Evolutionary conservation across 108 stramenopile genomes (phyloP).

Genomic region (Fragilaria crotonensis): DNA sequence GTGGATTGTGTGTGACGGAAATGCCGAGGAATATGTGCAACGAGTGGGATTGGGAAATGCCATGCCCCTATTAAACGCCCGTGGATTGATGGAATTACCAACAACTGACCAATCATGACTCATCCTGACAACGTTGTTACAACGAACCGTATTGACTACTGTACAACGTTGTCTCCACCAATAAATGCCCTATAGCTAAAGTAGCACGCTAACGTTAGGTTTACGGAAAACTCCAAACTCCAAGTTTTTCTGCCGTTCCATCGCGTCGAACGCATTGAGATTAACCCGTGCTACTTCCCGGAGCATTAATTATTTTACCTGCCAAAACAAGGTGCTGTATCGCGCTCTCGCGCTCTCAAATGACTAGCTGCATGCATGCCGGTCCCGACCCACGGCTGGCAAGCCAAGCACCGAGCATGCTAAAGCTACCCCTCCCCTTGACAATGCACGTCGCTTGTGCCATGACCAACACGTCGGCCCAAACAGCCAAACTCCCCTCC

Average conservation of each 20-base stretch:
- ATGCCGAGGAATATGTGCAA: conserved; percentile 60
- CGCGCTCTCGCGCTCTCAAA: background rate
- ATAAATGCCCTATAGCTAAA: too few species aligned
- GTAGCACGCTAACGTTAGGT: too few species aligned
- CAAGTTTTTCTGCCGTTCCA: too few species aligned
- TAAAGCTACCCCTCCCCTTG: background rate
- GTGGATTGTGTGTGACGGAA: conserved; percentile 66
- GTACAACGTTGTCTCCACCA: too few species aligned
- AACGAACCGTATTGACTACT: too few species aligned
- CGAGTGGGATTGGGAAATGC: conserved; percentile 83
- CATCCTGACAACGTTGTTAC: too few species aligned
- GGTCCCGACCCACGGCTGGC: background rate
- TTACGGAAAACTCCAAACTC: too few species aligned
- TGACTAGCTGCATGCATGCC: background rate
- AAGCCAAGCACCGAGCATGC: background rate
- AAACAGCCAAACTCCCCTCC: background rate
- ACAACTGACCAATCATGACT: too few species aligned
- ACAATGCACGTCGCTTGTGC: background rate
- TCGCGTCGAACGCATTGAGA: too few species aligned
- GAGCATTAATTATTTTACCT: too few species aligned
- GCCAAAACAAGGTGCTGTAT: too few species aligned
- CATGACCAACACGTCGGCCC: background rate
- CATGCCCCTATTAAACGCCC: conserved; percentile 58
- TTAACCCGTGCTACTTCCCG: too few species aligned
- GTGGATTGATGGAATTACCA: conserved; percentile 64